Evolutionary conservation across 441 rosid species (phyloP).

Genomic region (Mallotus repandus): DNA sequence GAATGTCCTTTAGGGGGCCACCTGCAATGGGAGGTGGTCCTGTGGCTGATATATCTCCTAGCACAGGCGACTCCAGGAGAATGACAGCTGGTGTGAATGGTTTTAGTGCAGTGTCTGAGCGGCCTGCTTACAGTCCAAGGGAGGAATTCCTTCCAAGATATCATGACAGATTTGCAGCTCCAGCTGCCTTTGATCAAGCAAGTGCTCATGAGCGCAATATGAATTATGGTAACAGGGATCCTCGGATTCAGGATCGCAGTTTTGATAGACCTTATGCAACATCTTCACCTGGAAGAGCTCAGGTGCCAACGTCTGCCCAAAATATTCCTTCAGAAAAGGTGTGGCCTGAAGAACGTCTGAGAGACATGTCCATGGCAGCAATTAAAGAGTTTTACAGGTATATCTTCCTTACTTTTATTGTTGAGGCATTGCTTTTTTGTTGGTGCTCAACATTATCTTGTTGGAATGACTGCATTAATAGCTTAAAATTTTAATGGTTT

Average conservation of each 20-base stretch:
- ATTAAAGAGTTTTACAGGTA: slow-evolving; percentile 97
- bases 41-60: slow-evolving; percentile 46
- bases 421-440: slow-evolving; percentile 4
- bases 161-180: slow-evolving; percentile 50
- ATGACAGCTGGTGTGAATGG: slow-evolving; percentile 57
- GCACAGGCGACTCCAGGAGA: slow-evolving; percentile 61
- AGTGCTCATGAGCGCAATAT: slow-evolving; percentile 51
- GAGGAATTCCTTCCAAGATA: slow-evolving; percentile 51
- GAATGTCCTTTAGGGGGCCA: slow-evolving; percentile 77
- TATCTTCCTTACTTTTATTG: slow-evolving; percentile 13
- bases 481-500: not conserved
- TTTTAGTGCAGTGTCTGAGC: slow-evolving; percentile 42
- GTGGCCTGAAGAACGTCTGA: slow-evolving; percentile 59
- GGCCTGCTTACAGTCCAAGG: slow-evolving; percentile 40
- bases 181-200: slow-evolving; percentile 48
- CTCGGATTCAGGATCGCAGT: slow-evolving; percentile 41
- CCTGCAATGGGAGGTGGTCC: slow-evolving; percentile 38
- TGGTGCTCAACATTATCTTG: not conserved
- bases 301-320: slow-evolving; percentile 36
- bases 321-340: slow-evolving; percentile 50
- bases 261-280: slow-evolving; percentile 58
- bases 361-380: slow-evolving; percentile 65
- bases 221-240: slow-evolving; percentile 55
- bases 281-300: slow-evolving; percentile 47
- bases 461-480: not conserved